These are phyloP conservation scores for Sclerotiophoma versabilis DNA, from an alignment of 2,329 filamentous ascomycete genomes.

Conservation along the genomic window DNA sequence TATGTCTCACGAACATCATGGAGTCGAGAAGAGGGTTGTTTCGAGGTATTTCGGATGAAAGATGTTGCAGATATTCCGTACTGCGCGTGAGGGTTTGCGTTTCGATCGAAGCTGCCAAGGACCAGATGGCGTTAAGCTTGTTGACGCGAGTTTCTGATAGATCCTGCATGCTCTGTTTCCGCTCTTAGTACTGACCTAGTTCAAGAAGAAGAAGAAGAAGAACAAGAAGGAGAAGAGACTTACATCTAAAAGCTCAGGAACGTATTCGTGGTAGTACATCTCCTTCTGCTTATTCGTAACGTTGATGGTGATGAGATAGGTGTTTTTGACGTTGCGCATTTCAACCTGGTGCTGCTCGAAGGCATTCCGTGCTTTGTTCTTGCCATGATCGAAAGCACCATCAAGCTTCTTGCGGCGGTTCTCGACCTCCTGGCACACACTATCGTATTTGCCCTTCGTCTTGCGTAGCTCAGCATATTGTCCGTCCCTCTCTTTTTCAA, in stretches of 20 bases:
- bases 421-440: conserved; percentile 92
- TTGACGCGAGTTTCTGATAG: conserved; percentile 86
- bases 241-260: conserved; percentile 92
- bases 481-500: conserved; percentile 86
- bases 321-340: conserved; percentile 98
- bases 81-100: conserved; percentile 78
- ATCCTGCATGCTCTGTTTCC: conserved; percentile 76
- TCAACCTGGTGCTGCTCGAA: conserved; percentile 93
- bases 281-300: conserved; percentile 98
- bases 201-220: neutral
- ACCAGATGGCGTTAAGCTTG: conserved; percentile 88
- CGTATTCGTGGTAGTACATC: conserved; percentile 95
- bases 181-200: conserved; percentile 5
- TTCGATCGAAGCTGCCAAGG: conserved; percentile 79
- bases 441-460: conserved; percentile 91
- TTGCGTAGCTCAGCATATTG: conserved; percentile 88
- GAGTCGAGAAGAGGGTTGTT: conserved; percentile 91
- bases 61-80: conserved; percentile 72
- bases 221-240: conserved; percentile 17
- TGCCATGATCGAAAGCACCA: conserved; percentile 83
- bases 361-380: conserved; percentile 85
- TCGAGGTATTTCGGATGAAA: conserved; percentile 81
- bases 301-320: conserved; percentile 95
- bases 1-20: conserved; percentile 97
- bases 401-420: conserved; percentile 94